Evolutionary conservation across 2,329 filamentous ascomycete species (phyloP).

Genomic region (Trichophyton benhamiae): DNA sequence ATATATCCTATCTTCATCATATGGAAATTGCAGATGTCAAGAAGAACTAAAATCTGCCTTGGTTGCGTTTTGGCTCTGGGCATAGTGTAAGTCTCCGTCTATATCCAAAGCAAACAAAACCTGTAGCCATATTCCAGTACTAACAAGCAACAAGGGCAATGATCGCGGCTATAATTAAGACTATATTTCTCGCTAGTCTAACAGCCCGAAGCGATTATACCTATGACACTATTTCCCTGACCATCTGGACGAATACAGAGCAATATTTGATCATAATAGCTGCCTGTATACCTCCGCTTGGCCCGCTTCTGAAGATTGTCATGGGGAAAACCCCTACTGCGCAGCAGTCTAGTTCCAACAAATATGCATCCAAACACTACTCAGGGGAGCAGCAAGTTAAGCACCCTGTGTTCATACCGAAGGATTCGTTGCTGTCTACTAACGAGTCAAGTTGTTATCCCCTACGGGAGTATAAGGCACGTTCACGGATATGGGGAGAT

Average conservation of each 20-base stretch:
- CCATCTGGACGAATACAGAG: slow-evolving; percentile 8
- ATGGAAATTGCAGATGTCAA: slow-evolving; percentile 8
- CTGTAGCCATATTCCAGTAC: background rate
- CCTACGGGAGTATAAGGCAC: slow-evolving; percentile 7
- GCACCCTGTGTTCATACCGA: background rate
- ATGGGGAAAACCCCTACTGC: slow-evolving; percentile 1
- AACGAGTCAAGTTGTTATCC: slow-evolving; percentile 5
- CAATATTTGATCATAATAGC: slow-evolving; percentile 14
- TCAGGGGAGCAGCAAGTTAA: background rate
- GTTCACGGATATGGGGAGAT: slow-evolving; percentile 1
- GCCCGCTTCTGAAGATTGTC: slow-evolving; percentile 4
- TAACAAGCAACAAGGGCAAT: slow-evolving; percentile 5
- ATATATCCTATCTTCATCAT: slow-evolving; percentile 13
- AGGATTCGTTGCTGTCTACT: background rate
- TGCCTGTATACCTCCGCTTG: slow-evolving; percentile 10
- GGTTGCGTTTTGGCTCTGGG: slow-evolving; percentile 8
- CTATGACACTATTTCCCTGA: slow-evolving; percentile 7
- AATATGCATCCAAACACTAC: background rate
- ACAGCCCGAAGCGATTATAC: slow-evolving; percentile 8
- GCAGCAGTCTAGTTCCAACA: background rate
- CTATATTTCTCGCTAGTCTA: slow-evolving; percentile 7
- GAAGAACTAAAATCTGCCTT: slow-evolving; percentile 8
- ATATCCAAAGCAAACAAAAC: background rate
- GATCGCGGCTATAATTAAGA: slow-evolving; percentile 8
- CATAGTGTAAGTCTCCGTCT: slow-evolving; percentile 7